These are phyloP conservation scores for Fusarium euwallaceae DNA, from an alignment of 2,329 filamentous ascomycete genomes.

Conservation along the genomic window DNA sequence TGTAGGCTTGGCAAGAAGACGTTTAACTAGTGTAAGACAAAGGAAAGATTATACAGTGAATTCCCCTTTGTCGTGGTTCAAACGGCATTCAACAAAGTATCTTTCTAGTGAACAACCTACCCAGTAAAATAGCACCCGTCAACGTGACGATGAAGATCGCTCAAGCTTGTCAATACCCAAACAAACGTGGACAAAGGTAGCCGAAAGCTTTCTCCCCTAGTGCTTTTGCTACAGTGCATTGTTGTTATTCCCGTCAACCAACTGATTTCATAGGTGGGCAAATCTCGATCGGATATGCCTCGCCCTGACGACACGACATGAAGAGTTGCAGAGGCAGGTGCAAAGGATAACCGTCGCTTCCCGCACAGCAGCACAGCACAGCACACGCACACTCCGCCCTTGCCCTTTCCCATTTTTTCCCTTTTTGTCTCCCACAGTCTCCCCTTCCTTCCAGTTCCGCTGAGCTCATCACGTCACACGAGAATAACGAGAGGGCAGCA, in stretches of 20 bases:
- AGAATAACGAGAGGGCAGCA: conserved; percentile 28
- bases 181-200: conserved; percentile 5
- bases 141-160: conserved; percentile 2
- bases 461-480: conserved; percentile 44
- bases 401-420: conserved; percentile 20
- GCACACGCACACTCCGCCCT: neutral
- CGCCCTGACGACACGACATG: neutral
- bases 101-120: neutral
- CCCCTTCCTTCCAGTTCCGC: conserved; percentile 13
- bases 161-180: conserved; percentile 1
- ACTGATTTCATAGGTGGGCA: conserved; percentile 11
- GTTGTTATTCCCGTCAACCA: conserved; percentile 3
- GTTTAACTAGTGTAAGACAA: neutral
- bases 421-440: conserved; percentile 23
- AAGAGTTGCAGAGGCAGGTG: conserved; percentile 20
- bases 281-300: conserved; percentile 30
- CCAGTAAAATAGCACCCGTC: conserved; percentile 1
- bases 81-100: neutral
- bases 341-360: conserved; percentile 13
- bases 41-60: neutral
- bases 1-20: neutral
- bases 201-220: conserved; percentile 2
- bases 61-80: neutral
- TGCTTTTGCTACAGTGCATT: neutral
- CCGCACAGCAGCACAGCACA: neutral